A percentile compares a stretch with the other conserved stretches of the same genome.
These are phyloP conservation scores for Solanum medicagineum DNA, from an alignment of 257 asterid species.

Conservation along the genomic window DNA sequence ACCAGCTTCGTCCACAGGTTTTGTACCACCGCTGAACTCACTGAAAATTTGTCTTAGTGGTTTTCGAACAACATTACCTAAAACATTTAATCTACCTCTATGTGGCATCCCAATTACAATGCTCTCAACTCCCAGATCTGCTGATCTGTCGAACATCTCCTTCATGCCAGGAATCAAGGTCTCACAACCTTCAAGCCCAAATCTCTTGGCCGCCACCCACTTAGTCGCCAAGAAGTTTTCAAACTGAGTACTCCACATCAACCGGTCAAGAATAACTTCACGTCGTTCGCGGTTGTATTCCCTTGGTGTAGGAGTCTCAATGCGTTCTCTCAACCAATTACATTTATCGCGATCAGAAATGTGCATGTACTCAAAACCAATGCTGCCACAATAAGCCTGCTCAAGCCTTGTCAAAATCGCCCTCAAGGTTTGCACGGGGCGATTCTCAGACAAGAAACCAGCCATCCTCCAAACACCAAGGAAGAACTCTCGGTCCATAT, in stretches of 20 bases:
- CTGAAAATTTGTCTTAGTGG: conserved; percentile 88
- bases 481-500: conserved; percentile 90
- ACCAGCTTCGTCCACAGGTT: conserved; percentile 79
- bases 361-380: conserved; percentile 97
- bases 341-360: conserved; percentile 87
- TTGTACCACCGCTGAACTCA: conserved; percentile 86
- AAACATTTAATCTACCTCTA: conserved; percentile 81
- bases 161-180: conserved; percentile 98
- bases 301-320: conserved; percentile 76
- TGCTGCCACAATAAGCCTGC: conserved; percentile 89
- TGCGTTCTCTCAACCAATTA: conserved; percentile 93
- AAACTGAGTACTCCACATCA: conserved; percentile 84
- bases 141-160: conserved; percentile 94
- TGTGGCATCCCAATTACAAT: conserved; percentile 98
- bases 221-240: conserved; percentile 94
- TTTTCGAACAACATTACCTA: conserved; percentile 88
- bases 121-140: conserved; percentile 94
- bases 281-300: conserved; percentile 66
- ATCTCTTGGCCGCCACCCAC: conserved; percentile 92
- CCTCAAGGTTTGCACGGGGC: conserved; percentile 89
- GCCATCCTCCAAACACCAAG: conserved; percentile 92
- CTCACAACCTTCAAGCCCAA: conserved; percentile 98
- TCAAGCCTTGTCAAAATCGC: conserved; percentile 80
- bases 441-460: conserved; percentile 94
- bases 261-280: conserved; percentile 90